Evolutionary conservation across 2,329 filamentous ascomycete species (phyloP).

Genomic region (Scedosporium minutisporum): DNA sequence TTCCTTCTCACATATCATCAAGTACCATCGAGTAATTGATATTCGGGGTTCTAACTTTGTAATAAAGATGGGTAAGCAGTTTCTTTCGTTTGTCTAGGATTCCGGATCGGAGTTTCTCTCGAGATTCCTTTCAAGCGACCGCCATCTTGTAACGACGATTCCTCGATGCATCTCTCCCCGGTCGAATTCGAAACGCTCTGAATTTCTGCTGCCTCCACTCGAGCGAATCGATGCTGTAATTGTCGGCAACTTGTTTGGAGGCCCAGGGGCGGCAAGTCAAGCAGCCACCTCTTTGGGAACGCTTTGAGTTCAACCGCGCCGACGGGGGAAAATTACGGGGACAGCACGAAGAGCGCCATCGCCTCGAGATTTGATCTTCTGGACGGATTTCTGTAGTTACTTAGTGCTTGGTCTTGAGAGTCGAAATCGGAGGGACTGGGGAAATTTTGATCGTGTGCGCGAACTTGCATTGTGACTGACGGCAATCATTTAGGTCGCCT

Average conservation of each 20-base stretch:
- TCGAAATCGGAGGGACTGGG: not conserved
- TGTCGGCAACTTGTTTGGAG: not conserved
- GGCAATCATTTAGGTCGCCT: constrained; percentile 68
- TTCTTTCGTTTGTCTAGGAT: constrained; percentile 14
- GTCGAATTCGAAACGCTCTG: not conserved
- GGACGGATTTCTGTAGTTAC: no score
- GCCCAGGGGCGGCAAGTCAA: not conserved
- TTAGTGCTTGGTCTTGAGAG: no score
- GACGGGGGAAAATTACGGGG: not conserved
- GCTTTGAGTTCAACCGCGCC: no score
- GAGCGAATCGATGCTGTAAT: not conserved
- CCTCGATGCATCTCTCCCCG: not conserved
- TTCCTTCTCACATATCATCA: constrained; percentile 8
- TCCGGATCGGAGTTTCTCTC: not conserved
- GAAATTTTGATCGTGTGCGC: not conserved
- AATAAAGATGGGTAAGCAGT: constrained; percentile 51
- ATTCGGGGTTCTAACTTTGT: constrained; percentile 25
- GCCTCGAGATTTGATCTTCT: not conserved
- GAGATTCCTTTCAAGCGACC: not conserved
- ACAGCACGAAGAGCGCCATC: not conserved
- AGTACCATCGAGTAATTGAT: constrained; percentile 12
- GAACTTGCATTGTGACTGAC: constrained; percentile 19
- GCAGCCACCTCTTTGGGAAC: no score
- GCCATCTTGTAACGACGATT: not conserved
- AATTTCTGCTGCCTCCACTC: not conserved